Conservation (phyloP, 768 basidiomycete species). For the Kwoniella newhampshirensis region DNA sequence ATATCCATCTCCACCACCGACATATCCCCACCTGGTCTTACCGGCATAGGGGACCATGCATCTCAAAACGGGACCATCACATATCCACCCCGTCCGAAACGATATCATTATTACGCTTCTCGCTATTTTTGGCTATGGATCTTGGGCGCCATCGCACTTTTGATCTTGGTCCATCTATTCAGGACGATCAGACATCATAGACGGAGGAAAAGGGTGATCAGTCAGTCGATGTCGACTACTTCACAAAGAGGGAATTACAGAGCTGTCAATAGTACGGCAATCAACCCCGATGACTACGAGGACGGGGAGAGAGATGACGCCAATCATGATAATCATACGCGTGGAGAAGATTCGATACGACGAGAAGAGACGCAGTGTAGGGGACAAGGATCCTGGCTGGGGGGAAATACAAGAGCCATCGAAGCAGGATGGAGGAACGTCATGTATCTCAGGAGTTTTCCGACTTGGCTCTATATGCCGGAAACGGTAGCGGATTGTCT, state of each 20-base stretch:
- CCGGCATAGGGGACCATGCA: too few relatives aligned
- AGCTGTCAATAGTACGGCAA: not conserved
- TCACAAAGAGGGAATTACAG: conserved; percentile 3
- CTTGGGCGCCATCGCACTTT: not conserved
- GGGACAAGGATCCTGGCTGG: not conserved
- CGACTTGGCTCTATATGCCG: conserved; percentile 38
- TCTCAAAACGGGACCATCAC: too few relatives aligned
- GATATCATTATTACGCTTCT: too few relatives aligned
- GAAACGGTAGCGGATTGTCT: conserved; percentile 28
- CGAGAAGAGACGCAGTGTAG: not conserved
- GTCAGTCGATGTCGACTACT: not conserved
- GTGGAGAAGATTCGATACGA: not conserved
- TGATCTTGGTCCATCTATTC: conserved; percentile 7
- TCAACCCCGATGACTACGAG: not conserved
- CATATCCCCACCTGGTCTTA: too few relatives aligned
- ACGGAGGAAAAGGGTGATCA: conserved; percentile 4
- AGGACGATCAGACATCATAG: conserved; percentile 7
- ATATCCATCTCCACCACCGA: too few relatives aligned
- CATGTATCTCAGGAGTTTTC: conserved; percentile 30
- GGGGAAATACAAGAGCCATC: conserved; percentile 11
- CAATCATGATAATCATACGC: not conserved
- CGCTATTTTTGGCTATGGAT: conserved; percentile 11
- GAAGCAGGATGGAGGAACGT: conserved; percentile 21
- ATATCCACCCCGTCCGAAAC: too few relatives aligned
- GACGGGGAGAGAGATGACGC: not conserved